phyloP scores from a whole-genome alignment of 2,329 filamentous ascomycete species.

The Clonostachys chloroleuca region DNA sequence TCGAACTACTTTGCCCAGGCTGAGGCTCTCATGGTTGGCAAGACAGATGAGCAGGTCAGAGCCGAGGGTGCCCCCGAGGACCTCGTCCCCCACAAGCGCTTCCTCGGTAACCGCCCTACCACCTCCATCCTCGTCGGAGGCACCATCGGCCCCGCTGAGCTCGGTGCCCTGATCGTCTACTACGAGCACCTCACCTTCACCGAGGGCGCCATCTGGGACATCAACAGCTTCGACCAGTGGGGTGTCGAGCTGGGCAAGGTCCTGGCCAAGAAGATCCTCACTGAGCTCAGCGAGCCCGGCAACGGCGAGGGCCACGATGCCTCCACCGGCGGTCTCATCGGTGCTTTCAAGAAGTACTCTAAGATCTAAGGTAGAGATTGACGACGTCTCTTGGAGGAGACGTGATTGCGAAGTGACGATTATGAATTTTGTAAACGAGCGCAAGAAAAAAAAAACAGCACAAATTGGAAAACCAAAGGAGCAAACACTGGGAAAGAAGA shows the following conservation, averaged over 20 bases:
- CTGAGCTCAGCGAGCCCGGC: conserved; percentile 77
- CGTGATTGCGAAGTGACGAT: no score
- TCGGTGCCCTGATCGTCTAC: conserved; percentile 95
- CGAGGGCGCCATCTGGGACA: conserved; percentile 97
- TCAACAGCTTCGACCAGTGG: conserved; percentile 99
- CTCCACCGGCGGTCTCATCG: conserved; percentile 85
- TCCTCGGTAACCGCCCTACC: conserved; percentile 94
- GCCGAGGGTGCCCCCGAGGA: conserved; percentile 68
- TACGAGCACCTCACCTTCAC: conserved; percentile 99
- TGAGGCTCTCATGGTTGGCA: conserved; percentile 87
- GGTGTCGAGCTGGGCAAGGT: conserved; percentile 97
- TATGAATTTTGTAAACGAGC: no score
- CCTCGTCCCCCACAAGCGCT: conserved; percentile 97
- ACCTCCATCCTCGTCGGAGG: conserved; percentile 88
- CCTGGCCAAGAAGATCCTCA: conserved; percentile 85
- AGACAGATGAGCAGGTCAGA: conserved; percentile 75
- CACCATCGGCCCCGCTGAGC: conserved; percentile 87
- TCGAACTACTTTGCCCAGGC: conserved; percentile 90
- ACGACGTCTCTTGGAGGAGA: no score
- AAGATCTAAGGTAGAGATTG: conserved; percentile 31
- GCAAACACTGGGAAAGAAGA: no score
- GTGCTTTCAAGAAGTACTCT: conserved; percentile 79
- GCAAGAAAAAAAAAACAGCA: no score
- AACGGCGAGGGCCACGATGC: conserved; percentile 73
- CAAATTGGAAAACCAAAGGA: no score